These are phyloP conservation scores for Beauveria brongniartii DNA, from an alignment of 2,329 filamentous ascomycete genomes.

Conservation along the genomic window DNA sequence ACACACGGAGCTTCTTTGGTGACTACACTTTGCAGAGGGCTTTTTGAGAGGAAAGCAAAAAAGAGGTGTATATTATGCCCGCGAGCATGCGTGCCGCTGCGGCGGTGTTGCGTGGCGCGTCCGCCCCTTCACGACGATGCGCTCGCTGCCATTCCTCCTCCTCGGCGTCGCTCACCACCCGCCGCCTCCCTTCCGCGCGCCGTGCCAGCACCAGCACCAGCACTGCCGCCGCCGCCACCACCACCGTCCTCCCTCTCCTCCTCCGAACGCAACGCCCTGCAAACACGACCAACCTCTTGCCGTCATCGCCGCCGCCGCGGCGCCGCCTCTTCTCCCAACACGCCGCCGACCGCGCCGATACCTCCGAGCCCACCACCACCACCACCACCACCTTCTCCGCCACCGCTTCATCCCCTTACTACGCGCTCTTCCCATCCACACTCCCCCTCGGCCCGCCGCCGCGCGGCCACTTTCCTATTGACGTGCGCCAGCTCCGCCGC, in stretches of 20 bases:
- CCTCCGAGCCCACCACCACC: constrained; percentile 9
- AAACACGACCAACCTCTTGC: neutral
- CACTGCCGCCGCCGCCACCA: neutral
- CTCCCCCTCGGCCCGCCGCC: constrained; percentile 74
- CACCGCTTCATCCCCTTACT: constrained; percentile 44
- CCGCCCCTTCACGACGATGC: neutral
- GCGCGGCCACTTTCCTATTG: constrained; percentile 63
- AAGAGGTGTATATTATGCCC: neutral
- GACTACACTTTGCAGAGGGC: too few species aligned
- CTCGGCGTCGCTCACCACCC: neutral
- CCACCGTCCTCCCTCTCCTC: too few species aligned
- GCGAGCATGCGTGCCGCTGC: neutral
- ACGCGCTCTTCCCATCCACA: constrained; percentile 79
- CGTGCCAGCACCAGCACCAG: neutral
- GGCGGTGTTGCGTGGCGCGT: neutral
- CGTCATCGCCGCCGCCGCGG: neutral
- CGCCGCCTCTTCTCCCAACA: constrained; percentile 2
- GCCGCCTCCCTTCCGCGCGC: neutral
- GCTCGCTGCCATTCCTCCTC: neutral
- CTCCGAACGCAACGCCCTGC: neutral
- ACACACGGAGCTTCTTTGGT: neutral
- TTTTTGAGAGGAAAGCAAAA: too few species aligned
- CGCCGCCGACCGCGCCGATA: constrained; percentile 10
- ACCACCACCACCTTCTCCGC: constrained; percentile 6
- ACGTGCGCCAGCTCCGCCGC: constrained; percentile 60